A percentile compares a stretch with the other conserved stretches of the same genome.
Evolutionary conservation across 208 protist species (phyloP).

Genomic region (Crithidia thermophila): DNA sequence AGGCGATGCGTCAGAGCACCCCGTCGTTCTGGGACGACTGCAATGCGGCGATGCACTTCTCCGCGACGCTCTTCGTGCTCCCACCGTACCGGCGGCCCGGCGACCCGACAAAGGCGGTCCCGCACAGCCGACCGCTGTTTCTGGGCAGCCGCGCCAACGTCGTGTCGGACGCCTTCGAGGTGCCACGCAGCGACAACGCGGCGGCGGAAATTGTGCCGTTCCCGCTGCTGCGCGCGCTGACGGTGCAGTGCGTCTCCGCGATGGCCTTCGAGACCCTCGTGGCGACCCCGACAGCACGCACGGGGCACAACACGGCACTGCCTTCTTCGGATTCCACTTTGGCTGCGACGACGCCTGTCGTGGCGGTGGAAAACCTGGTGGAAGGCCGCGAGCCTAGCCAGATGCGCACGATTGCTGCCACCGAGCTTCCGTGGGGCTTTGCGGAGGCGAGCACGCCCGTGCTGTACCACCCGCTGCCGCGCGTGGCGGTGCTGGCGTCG

Average conservation of each 20-base stretch:
- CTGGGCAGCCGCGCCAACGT: slow-evolving; percentile 21
- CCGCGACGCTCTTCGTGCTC: slow-evolving; percentile 22
- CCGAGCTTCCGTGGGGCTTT: slow-evolving; percentile 3
- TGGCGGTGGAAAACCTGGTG: slow-evolving; percentile 5
- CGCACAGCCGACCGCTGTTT: slow-evolving; percentile 24
- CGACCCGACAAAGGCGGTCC: neutral
- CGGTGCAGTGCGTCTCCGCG: slow-evolving; percentile 4
- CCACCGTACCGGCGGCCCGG: neutral
- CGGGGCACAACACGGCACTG: no score
- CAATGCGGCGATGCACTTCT: slow-evolving; percentile 14
- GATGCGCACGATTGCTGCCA: neutral
- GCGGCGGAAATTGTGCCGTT: slow-evolving; percentile 5
- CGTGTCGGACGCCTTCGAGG: slow-evolving; percentile 24
- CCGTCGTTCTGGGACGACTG: slow-evolving; percentile 13
- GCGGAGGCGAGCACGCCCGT: slow-evolving; percentile 15
- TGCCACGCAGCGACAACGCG: slow-evolving; percentile 19
- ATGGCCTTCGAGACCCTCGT: slow-evolving; percentile 6
- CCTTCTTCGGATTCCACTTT: no score
- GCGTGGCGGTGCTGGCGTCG: slow-evolving; percentile 42
- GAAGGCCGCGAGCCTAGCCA: neutral
- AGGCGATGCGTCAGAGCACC: slow-evolving; percentile 10
- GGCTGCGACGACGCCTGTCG: neutral
- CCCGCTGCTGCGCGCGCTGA: slow-evolving; percentile 15
- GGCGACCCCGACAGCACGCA: neutral
- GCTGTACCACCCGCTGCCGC: slow-evolving; percentile 42